Evolutionary conservation across 2,329 filamentous ascomycete genomes (phyloP).

Genomic region (Mycocentrospora acerina): DNA sequence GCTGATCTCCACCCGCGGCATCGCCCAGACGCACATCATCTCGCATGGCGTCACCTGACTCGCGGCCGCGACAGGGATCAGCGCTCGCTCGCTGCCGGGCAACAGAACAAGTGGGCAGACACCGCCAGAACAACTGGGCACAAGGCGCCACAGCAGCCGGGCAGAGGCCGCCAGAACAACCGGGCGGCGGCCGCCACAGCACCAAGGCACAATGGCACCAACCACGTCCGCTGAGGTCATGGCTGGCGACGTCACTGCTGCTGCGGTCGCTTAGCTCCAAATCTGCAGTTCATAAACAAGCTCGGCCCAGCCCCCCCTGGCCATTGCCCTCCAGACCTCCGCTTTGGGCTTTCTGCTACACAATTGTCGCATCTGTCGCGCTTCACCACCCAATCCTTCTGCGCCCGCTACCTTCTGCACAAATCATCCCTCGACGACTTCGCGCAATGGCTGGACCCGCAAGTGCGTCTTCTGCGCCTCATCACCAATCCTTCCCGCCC

Average conservation of each 20-base stretch:
- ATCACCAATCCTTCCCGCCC: not conserved
- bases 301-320: slow-evolving; percentile 5
- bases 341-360: slow-evolving; percentile 1
- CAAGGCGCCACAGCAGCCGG: slow-evolving; percentile 4
- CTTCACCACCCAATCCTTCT: not conserved
- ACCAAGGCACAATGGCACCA: no score
- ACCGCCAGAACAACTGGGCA: slow-evolving; percentile 5
- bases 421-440: not conserved
- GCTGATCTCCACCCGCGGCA: slow-evolving; percentile 7
- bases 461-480: slow-evolving; percentile 16
- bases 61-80: no score
- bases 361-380: not conserved
- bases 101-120: no score
- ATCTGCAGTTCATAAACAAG: slow-evolving; percentile 7
- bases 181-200: no score
- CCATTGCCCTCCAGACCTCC: slow-evolving; percentile 1
- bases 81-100: no score
- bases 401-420: not conserved
- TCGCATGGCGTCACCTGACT: no score
- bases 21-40: not conserved
- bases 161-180: no score
- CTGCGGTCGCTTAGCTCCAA: not conserved
- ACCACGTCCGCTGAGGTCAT: no score
- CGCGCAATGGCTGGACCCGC: slow-evolving; percentile 13
- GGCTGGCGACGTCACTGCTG: not conserved